Conservation (phyloP, 2,329 filamentous ascomycete species). For the Apiospora koreana region DNA sequence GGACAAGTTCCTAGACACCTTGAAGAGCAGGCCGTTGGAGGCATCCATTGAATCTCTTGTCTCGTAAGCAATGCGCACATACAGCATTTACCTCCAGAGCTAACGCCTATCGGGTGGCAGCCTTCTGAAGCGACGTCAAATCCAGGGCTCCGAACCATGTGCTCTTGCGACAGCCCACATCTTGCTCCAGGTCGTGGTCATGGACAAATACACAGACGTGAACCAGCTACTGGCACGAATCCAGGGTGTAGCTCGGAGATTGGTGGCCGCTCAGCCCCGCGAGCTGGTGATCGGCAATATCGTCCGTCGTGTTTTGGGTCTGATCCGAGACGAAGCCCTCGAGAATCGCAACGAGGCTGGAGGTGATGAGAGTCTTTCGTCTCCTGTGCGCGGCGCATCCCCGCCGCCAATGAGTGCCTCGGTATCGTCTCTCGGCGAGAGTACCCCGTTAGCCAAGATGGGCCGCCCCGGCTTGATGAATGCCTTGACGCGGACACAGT, state of each 20-base stretch:
- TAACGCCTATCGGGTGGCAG: constrained; percentile 42
- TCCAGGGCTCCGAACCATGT: constrained; percentile 83
- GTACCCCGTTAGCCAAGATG: constrained; percentile 18
- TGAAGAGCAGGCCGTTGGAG: constrained; percentile 76
- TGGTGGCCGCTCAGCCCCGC: constrained; percentile 81
- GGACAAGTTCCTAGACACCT: constrained; percentile 74
- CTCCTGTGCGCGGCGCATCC: constrained; percentile 20
- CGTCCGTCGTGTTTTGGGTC: constrained; percentile 81
- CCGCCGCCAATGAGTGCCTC: constrained; percentile 8
- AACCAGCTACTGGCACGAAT: constrained; percentile 79
- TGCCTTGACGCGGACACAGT: constrained; percentile 67
- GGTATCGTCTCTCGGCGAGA: neutral
- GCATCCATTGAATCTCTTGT: constrained; percentile 81
- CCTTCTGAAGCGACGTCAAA: constrained; percentile 87
- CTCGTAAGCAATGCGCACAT: constrained; percentile 58
- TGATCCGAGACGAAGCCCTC: constrained; percentile 89
- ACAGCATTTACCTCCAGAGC: neutral
- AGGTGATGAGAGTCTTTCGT: constrained; percentile 51
- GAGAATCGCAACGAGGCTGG: constrained; percentile 69
- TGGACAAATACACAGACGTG: constrained; percentile 76
- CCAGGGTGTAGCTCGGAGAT: constrained; percentile 72
- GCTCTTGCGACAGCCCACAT: constrained; percentile 90
- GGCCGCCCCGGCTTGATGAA: constrained; percentile 62
- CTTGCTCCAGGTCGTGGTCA: constrained; percentile 81
- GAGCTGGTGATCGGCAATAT: constrained; percentile 96